A percentile compares a stretch with the other conserved stretches of the same genome.
These are phyloP conservation scores for Acaromyces ingoldii DNA, from an alignment of 1,284 basidiomycete species.

Conservation along the genomic window DNA sequence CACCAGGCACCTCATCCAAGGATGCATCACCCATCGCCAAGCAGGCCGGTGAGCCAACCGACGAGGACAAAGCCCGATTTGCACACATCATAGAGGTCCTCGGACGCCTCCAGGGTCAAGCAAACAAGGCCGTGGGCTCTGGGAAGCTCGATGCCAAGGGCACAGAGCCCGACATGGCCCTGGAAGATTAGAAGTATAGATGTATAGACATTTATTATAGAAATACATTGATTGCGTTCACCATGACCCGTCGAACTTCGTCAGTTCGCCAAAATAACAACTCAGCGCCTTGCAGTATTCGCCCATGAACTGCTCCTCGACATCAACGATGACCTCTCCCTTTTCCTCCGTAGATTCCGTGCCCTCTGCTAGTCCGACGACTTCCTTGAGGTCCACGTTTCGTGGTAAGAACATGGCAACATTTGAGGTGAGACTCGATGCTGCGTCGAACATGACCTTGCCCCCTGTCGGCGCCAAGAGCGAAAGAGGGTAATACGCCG, in stretches of 20 bases:
- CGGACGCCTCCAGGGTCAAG: neutral
- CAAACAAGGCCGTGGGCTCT: neutral
- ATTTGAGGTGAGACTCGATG: conserved; percentile 17
- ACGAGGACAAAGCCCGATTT: neutral
- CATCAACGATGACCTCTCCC: conserved; percentile 57
- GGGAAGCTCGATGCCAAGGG: neutral
- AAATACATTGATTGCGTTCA: neutral
- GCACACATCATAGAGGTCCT: neutral
- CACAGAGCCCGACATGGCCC: neutral
- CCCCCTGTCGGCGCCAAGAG: conserved; percentile 76
- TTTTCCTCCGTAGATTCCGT: neutral
- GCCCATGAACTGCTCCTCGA: conserved; percentile 86
- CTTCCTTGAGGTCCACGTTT: conserved; percentile 70
- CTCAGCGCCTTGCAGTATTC: conserved; percentile 67
- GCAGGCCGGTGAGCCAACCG: no score
- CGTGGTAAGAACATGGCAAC: conserved; percentile 80
- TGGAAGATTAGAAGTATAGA: neutral
- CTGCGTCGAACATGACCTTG: conserved; percentile 63
- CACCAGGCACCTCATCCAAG: no score
- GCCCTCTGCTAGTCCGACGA: conserved; percentile 53
- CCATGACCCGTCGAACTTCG: conserved; percentile 30
- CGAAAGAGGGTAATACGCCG: conserved; percentile 45
- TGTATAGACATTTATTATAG: neutral
- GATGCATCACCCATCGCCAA: no score
- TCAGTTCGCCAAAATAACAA: conserved; percentile 56